Conservation (phyloP, 2,329 filamentous ascomycete genomes). For the Aspergillus neoniger region DNA sequence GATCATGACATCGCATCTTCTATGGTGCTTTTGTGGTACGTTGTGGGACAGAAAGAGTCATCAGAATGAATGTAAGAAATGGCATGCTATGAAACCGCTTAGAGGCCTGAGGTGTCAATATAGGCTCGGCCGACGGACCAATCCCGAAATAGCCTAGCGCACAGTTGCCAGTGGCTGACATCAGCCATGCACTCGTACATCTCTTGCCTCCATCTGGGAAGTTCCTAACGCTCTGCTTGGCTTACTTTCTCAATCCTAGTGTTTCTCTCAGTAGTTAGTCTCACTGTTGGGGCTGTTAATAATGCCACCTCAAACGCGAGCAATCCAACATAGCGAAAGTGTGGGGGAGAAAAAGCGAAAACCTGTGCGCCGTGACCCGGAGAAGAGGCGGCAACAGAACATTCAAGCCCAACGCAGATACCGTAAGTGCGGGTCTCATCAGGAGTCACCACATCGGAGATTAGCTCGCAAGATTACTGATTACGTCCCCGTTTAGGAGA, state of each 20-base stretch:
- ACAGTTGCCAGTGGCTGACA: constrained; percentile 1
- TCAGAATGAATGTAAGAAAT: no score
- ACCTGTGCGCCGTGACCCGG: constrained; percentile 26
- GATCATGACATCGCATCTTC: no score
- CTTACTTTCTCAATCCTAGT: background rate
- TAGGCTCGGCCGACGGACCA: no score
- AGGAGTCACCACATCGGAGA: background rate
- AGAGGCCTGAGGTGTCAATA: no score
- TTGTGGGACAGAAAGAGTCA: no score
- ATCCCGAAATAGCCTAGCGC: no score
- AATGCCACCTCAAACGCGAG: constrained; percentile 10
- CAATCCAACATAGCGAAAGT: background rate
- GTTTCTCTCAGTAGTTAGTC: background rate
- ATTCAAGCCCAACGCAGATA: constrained; percentile 25
- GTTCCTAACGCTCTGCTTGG: background rate
- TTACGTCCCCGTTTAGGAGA: constrained; percentile 12
- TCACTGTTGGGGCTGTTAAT: background rate
- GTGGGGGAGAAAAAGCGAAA: constrained; percentile 20
- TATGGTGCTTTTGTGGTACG: no score
- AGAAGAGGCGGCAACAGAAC: constrained; percentile 26
- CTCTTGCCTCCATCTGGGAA: no score
- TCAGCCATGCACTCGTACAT: constrained; percentile 4
- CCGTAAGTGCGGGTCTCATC: constrained; percentile 13
- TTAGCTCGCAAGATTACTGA: background rate
- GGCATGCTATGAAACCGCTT: no score